Conservation (phyloP, 164 flowering plant genomes). For the Vitis riparia region DNA sequence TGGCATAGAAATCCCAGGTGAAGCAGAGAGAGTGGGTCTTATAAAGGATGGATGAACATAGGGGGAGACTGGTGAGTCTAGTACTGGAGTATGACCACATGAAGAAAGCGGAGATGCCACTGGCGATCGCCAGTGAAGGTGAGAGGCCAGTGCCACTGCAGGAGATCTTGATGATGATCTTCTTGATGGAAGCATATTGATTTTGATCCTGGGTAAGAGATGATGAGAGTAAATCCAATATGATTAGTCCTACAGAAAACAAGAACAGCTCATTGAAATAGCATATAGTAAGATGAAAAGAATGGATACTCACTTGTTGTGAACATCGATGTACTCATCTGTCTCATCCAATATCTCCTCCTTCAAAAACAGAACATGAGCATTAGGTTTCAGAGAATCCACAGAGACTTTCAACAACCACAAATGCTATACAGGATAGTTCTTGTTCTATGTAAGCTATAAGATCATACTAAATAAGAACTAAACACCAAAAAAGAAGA, state of each 20-base stretch:
- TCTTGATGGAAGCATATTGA: slow-evolving; percentile 24
- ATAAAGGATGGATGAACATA: slow-evolving; percentile 33
- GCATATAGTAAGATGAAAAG: not conserved
- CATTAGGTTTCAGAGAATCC: no score
- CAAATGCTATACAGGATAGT: no score
- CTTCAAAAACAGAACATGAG: slow-evolving; percentile 27
- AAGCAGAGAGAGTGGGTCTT: slow-evolving; percentile 27
- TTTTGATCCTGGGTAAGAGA: slow-evolving; percentile 28
- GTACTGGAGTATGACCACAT: slow-evolving; percentile 29
- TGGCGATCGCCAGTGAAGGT: slow-evolving; percentile 25
- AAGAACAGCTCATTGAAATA: not conserved
- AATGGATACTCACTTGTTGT: slow-evolving; percentile 41
- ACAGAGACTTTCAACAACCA: no score
- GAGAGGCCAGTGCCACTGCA: slow-evolving; percentile 17
- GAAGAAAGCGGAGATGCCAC: slow-evolving; percentile 43
- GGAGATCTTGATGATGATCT: slow-evolving; percentile 36
- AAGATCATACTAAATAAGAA: no score
- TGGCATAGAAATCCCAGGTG: slow-evolving; percentile 31
- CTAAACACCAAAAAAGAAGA: no score
- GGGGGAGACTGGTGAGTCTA: slow-evolving; percentile 44
- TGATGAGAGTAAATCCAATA: not conserved
- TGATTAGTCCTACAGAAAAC: not conserved
- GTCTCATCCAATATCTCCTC: slow-evolving; percentile 75
- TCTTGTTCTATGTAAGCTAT: no score
- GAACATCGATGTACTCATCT: slow-evolving; percentile 59